Conservation (phyloP, 2,329 filamentous ascomycete genomes). For the Penicillium sp. region DNA sequence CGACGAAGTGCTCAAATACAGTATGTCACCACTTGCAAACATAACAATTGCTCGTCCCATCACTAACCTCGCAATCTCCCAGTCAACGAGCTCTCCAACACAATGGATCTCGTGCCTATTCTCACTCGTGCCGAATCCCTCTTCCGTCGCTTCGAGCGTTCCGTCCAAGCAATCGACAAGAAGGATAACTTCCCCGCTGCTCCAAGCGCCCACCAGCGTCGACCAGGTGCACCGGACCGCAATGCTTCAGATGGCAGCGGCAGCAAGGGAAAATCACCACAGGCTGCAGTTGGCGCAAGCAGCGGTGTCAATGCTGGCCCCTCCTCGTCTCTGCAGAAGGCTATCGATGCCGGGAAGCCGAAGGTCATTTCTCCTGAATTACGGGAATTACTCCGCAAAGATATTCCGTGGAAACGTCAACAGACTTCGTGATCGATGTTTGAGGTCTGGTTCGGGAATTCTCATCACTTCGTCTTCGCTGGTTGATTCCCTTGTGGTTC, state of each 20-base stretch:
- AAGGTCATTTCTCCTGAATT: constrained; percentile 63
- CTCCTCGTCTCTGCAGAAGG: constrained; percentile 18
- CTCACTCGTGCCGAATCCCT: constrained; percentile 83
- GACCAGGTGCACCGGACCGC: constrained; percentile 29
- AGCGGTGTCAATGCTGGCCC: constrained; percentile 23
- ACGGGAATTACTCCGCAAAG: constrained; percentile 57
- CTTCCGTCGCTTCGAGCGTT: constrained; percentile 81
- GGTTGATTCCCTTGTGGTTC: not conserved
- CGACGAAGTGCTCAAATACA: constrained; percentile 95
- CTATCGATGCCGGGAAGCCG: constrained; percentile 31
- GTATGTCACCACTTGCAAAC: constrained; percentile 50
- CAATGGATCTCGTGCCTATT: constrained; percentile 83
- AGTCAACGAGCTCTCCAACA: constrained; percentile 94
- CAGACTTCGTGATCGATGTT: constrained; percentile 5
- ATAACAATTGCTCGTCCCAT: not conserved
- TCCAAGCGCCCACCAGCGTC: constrained; percentile 48
- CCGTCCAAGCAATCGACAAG: constrained; percentile 88
- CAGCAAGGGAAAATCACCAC: constrained; percentile 34
- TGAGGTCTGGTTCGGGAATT: not conserved
- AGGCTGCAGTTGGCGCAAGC: constrained; percentile 25
- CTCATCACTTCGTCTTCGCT: not conserved
- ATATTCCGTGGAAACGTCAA: constrained; percentile 48
- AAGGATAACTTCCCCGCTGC: constrained; percentile 75
- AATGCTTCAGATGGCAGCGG: constrained; percentile 13
- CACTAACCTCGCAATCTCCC: constrained; percentile 8